A percentile compares a stretch with the other conserved stretches of the same genome.
phyloP scores from a whole-genome alignment of 176 grass and related monocot species.

The Eleusine coracana region DNA sequence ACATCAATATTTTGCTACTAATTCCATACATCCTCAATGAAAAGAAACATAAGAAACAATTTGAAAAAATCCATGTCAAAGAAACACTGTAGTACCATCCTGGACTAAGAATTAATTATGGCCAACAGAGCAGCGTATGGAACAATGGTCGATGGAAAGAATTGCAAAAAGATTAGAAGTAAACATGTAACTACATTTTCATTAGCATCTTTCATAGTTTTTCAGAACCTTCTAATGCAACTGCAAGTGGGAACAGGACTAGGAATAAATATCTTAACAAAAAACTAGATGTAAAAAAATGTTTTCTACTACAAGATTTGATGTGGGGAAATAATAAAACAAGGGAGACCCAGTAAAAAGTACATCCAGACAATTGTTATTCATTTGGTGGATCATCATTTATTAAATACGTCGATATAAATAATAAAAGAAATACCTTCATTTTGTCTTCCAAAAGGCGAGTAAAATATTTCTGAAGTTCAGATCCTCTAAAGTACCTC shows the following conservation, averaged over 20 bases:
- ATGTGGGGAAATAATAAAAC: background rate
- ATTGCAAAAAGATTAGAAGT: background rate
- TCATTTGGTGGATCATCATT: background rate
- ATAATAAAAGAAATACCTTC: conserved; percentile 48
- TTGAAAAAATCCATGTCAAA: background rate
- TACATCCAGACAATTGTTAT: background rate
- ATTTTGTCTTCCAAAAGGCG: conserved; percentile 72
- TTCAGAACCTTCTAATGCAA: background rate
- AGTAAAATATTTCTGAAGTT: conserved; percentile 86
- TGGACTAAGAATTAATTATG: conserved; percentile 12
- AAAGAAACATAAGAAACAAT: background rate
- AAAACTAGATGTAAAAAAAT: background rate
- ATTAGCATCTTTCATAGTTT: conserved; percentile 23
- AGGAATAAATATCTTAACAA: background rate
- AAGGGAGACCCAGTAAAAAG: background rate
- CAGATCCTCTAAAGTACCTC: conserved; percentile 74
- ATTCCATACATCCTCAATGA: background rate
- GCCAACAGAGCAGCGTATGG: background rate
- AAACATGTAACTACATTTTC: background rate
- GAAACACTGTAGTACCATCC: background rate
- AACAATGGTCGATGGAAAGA: background rate
- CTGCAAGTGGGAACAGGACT: background rate
- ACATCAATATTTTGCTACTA: background rate
- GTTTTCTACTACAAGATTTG: background rate
- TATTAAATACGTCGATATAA: background rate